Evolutionary conservation across 2,329 filamentous ascomycete genomes (phyloP).

Genomic region (Cercospora zeina): DNA sequence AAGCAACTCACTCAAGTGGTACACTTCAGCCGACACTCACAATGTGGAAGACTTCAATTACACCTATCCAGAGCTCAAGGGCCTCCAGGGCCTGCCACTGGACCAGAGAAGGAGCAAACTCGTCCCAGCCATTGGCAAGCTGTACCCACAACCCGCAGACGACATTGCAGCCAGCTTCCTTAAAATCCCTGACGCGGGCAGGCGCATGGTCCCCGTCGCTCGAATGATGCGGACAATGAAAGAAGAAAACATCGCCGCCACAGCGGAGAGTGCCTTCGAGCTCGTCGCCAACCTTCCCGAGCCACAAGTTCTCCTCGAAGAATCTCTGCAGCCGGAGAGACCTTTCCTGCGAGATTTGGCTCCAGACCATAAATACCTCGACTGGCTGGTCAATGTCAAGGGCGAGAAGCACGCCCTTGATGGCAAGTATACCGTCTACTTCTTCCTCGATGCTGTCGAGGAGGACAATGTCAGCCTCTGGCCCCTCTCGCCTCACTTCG

Average conservation of each 20-base stretch:
- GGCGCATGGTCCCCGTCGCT: not conserved
- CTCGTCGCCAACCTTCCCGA: not conserved
- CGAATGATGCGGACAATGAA: not conserved
- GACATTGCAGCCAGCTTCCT: constrained; percentile 4
- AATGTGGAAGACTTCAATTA: constrained; percentile 13
- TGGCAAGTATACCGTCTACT: constrained; percentile 3
- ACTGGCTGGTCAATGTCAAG: constrained; percentile 10
- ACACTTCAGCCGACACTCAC: constrained; percentile 7
- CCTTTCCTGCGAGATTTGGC: constrained; percentile 7
- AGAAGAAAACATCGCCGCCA: not conserved
- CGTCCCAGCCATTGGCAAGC: not conserved
- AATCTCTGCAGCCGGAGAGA: constrained; percentile 4
- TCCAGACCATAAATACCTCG: not conserved
- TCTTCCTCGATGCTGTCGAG: not conserved
- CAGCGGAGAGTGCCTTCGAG: not conserved
- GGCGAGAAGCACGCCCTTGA: constrained; percentile 9
- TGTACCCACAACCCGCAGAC: constrained; percentile 9
- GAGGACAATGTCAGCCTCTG: not conserved
- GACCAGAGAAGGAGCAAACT: not conserved
- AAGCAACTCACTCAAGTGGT: not conserved
- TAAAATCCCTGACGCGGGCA: not conserved
- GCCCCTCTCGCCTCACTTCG: constrained; percentile 5
- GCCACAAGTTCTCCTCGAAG: not conserved
- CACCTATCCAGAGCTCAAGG: not conserved
- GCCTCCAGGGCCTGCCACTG: not conserved